Evolutionary conservation across 768 basidiomycete genomes (phyloP), one percentile per base, ranked within the genome.

Genomic region (Sporobolomyces pararoseus): DNA sequence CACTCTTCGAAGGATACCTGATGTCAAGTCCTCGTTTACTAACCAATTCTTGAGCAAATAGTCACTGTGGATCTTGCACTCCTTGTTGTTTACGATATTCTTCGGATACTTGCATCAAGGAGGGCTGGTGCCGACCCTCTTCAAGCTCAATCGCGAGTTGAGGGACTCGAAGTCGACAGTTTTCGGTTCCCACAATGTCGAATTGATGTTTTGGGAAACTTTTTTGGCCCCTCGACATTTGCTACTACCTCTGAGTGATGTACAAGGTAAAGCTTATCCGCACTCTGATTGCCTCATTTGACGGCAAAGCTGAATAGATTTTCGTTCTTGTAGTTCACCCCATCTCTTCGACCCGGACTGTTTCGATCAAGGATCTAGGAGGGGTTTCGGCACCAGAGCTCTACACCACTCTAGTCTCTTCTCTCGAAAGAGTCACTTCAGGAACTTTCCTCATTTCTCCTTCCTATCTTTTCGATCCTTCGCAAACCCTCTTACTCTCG

Each of bases 41-140:
- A n/a, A n/a, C n/a, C n/a, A n/a, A n/a, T n/a, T n/a, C n/a, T n/a
- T n/a, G n/a, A n/a, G n/a, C n/a, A n/a, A n/a, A n/a, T n/a, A 65
- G 65, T 35, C 27, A 7, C 23, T 59, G 14, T 73, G 70, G 69
- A 51, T 75, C 37, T 1, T 66, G 2, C 74, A 72, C 54, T 42
- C 64, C 13, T 1, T 46, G 10, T 0, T 70, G 4, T 49, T 73
- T 47, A 71, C 66, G 17, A 1, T 37, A 21, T 21, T 76, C 32
- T 74, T 75, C 63, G 74, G 71, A 4, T 68, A 63, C 61, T 42
- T 71, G 10, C 75, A 76, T 35, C 75, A 76, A 65, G 71, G 73
- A 17, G 73, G 68, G 2, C 37, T 76, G 2, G 10, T 76, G 0
- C 73, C 71, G 0, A 47, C 69, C 2, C 57, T 68, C 0, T 50